These are phyloP conservation scores for Saccharomyces hybrid DNA, from an alignment of 1,139 yeast genomes.

Conservation along the genomic window DNA sequence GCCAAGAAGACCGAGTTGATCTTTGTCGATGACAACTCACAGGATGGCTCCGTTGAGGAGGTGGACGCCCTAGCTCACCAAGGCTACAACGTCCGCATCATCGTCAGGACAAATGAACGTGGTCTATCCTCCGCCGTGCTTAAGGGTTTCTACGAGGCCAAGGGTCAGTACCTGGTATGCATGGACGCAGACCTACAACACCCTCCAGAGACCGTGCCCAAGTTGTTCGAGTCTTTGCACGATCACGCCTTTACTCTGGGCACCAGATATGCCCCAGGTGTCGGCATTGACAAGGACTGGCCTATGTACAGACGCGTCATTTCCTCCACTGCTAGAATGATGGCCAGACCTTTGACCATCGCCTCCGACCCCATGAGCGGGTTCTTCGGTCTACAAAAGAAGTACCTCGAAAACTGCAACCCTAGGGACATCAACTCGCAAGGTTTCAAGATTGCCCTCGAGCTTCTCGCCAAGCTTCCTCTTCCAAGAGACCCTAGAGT, in stretches of 20 bases:
- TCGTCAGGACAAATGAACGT: constrained; percentile 41
- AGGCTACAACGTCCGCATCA: constrained; percentile 40
- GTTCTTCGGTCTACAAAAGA: constrained; percentile 41
- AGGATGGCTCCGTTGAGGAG: constrained; percentile 43
- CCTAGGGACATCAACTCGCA: constrained; percentile 35
- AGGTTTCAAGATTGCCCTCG: constrained; percentile 43
- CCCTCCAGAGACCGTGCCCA: constrained; percentile 43
- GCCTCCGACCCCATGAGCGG: constrained; percentile 46
- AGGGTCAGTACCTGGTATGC: constrained; percentile 40
- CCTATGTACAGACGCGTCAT: constrained; percentile 41
- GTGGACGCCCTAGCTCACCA: constrained; percentile 37
- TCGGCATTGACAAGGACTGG: constrained; percentile 45
- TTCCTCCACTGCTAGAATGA: constrained; percentile 39
- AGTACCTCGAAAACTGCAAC: constrained; percentile 31
- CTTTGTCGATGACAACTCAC: constrained; percentile 43
- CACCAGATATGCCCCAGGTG: constrained; percentile 44
- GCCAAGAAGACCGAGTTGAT: constrained; percentile 38
- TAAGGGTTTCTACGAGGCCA: constrained; percentile 38
- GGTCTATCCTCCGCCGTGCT: constrained; percentile 42
- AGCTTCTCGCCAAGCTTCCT: constrained; percentile 39
- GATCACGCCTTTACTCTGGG: constrained; percentile 39
- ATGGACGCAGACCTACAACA: constrained; percentile 47
- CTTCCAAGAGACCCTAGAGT: constrained; percentile 29
- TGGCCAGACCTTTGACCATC: constrained; percentile 40
- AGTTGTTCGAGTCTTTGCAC: constrained; percentile 34